Percentiles rank a stretch among this genome's conserved stretches.
phyloP scores from a whole-genome alignment of 257 asterid genomes.

The Eustoma russellianum region DNA sequence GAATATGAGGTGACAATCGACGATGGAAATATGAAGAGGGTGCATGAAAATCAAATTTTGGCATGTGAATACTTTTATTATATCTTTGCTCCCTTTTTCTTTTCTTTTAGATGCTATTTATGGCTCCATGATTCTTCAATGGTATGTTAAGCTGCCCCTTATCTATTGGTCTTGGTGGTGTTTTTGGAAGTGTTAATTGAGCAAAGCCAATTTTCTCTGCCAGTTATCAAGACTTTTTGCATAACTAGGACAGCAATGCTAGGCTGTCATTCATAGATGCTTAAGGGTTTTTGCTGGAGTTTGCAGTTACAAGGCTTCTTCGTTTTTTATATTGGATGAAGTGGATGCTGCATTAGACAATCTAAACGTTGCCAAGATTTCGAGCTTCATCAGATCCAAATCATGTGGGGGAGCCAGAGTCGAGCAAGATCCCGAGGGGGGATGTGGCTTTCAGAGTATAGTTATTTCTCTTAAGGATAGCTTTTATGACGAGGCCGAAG shows the following conservation, averaged over 20 bases:
- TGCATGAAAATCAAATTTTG: too few species aligned
- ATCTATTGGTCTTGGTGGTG: too few species aligned
- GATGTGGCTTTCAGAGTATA: conserved; percentile 86
- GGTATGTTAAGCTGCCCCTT: too few species aligned
- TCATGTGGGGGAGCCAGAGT: conserved; percentile 69
- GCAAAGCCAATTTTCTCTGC: too few species aligned
- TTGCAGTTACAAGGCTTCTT: conserved; percentile 92
- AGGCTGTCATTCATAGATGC: neutral
- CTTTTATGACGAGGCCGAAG: conserved; percentile 96
- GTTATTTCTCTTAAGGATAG: conserved; percentile 94
- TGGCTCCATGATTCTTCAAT: too few species aligned
- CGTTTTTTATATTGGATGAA: conserved; percentile 95
- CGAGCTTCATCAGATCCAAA: conserved; percentile 87
- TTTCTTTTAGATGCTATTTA: too few species aligned
- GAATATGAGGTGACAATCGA: too few species aligned
- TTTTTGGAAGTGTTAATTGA: too few species aligned
- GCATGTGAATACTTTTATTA: too few species aligned
- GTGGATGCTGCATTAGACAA: conserved; percentile 98
- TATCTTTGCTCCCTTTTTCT: too few species aligned
- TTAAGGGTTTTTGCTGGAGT: conserved; percentile 4
- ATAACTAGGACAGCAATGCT: neutral
- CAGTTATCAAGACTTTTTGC: too few species aligned
- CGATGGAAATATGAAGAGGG: too few species aligned
- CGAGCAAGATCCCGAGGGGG: conserved; percentile 41
- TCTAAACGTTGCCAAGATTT: conserved; percentile 90